These are phyloP conservation scores for Tubosaeta sp. DNA, from an alignment of 768 basidiomycete species.

Conservation along the genomic window DNA sequence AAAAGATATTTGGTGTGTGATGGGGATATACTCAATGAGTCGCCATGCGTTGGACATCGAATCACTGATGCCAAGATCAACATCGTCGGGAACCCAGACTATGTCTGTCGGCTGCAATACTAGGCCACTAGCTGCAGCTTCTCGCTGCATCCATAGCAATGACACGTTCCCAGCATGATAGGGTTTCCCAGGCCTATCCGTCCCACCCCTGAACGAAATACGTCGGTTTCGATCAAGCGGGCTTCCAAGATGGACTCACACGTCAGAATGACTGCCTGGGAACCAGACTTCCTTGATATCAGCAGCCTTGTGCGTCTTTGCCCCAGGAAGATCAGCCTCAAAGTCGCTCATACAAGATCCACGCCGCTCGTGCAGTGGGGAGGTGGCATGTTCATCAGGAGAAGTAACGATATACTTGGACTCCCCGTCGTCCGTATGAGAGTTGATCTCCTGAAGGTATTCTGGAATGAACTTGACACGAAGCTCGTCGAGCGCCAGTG, in stretches of 20 bases:
- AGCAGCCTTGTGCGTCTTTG: not conserved
- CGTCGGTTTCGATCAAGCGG: not conserved
- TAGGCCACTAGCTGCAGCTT: slow-evolving; percentile 26
- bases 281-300: slow-evolving; percentile 64
- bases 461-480: slow-evolving; percentile 54
- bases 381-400: not conserved
- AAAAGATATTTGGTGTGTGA: slow-evolving; percentile 18
- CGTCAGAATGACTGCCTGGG: slow-evolving; percentile 41
- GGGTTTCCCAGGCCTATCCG: slow-evolving; percentile 14
- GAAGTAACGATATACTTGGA: slow-evolving; percentile 4
- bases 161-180: slow-evolving; percentile 23
- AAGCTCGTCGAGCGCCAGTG: slow-evolving; percentile 59
- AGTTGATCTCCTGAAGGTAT: slow-evolving; percentile 30
- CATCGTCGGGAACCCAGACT: slow-evolving; percentile 23
- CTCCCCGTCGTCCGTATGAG: slow-evolving; percentile 7
- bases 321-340: not conserved
- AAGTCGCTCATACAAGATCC: not conserved
- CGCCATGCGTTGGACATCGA: slow-evolving; percentile 18
- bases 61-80: slow-evolving; percentile 16
- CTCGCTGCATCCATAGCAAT: slow-evolving; percentile 32
- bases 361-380: not conserved
- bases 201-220: slow-evolving; percentile 15
- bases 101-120: slow-evolving; percentile 21
- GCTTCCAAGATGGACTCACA: slow-evolving; percentile 11
- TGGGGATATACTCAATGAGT: slow-evolving; percentile 16